These are phyloP conservation scores for Smittium culicis DNA, from an alignment of 371 early-diverging fungal genomes.

Conservation along the genomic window DNA sequence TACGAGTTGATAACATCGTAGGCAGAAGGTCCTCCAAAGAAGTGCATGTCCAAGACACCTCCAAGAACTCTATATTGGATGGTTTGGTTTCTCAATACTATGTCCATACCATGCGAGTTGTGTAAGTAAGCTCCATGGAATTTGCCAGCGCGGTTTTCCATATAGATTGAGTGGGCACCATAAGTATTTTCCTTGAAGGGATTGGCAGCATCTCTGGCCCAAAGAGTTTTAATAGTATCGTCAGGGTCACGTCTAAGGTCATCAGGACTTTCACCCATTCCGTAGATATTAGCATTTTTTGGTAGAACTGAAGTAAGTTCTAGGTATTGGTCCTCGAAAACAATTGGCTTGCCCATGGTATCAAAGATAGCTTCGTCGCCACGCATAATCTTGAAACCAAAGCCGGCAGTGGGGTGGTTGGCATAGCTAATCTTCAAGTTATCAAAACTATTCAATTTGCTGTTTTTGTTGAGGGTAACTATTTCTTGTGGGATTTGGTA, in stretches of 20 bases:
- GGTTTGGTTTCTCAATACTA: slow-evolving; percentile 35
- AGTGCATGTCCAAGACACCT: slow-evolving; percentile 45
- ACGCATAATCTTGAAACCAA: slow-evolving; percentile 42
- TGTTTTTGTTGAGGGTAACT: slow-evolving; percentile 27
- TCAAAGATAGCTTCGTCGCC: slow-evolving; percentile 40
- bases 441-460: slow-evolving; percentile 9
- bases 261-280: slow-evolving; percentile 50
- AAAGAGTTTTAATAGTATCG: slow-evolving; percentile 33
- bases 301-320: slow-evolving; percentile 37
- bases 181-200: slow-evolving; percentile 45
- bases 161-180: slow-evolving; percentile 55
- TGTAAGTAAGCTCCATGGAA: slow-evolving; percentile 43
- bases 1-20: slow-evolving; percentile 46
- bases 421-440: slow-evolving; percentile 33
- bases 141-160: slow-evolving; percentile 45
- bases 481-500: slow-evolving; percentile 40
- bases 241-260: slow-evolving; percentile 34
- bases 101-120: slow-evolving; percentile 64
- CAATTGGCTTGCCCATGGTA: slow-evolving; percentile 38
- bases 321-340: slow-evolving; percentile 55
- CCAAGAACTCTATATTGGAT: slow-evolving; percentile 53
- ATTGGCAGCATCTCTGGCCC: slow-evolving; percentile 42
- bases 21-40: slow-evolving; percentile 49
- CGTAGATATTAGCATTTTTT: slow-evolving; percentile 47
- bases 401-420: slow-evolving; percentile 28